A percentile compares a stretch with the other conserved stretches of the same genome.
These are phyloP conservation scores for Moesziomyces parantarcticus DNA, from an alignment of 1,284 basidiomycete species.

Conservation along the genomic window DNA sequence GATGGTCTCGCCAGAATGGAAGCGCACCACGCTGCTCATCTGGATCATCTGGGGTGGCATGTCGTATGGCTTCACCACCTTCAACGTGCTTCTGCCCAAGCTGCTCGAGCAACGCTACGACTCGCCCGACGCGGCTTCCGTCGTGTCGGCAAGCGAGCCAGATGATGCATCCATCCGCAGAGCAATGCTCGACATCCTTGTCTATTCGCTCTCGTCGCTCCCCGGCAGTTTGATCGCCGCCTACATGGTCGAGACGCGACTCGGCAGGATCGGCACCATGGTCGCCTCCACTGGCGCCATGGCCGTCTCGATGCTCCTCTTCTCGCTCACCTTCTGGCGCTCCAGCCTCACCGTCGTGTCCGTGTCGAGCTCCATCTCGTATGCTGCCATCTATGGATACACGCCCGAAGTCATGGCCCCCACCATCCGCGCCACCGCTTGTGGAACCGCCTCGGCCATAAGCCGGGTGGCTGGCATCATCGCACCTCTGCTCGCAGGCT, in stretches of 20 bases:
- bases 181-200: constrained; percentile 51
- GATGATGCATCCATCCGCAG: constrained; percentile 29
- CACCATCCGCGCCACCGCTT: constrained; percentile 57
- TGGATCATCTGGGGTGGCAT: constrained; percentile 64
- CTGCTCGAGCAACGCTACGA: constrained; percentile 71
- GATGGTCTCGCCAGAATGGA: constrained; percentile 84
- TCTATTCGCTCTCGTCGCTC: constrained; percentile 59
- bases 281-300: constrained; percentile 50
- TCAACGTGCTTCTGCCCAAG: constrained; percentile 94
- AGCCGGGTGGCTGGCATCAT: constrained; percentile 61
- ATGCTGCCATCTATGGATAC: constrained; percentile 64
- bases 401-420: constrained; percentile 64
- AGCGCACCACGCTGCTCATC: constrained; percentile 78
- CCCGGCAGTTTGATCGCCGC: constrained; percentile 79
- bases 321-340: constrained; percentile 36
- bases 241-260: constrained; percentile 81
- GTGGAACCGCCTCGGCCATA: constrained; percentile 60
- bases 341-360: constrained; percentile 47
- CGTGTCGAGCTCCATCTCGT: constrained; percentile 58
- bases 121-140: constrained; percentile 1
- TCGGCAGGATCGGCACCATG: constrained; percentile 80
- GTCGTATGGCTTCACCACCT: constrained; percentile 84
- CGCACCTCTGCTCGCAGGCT: constrained; percentile 60
- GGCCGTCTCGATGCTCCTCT: constrained; percentile 47
- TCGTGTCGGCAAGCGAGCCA: constrained; percentile 4